A percentile compares a stretch with the other conserved stretches of the same genome.
Evolutionary conservation across 2,329 filamentous ascomycete species (phyloP).

Genomic region (Scorias spongiosa): DNA sequence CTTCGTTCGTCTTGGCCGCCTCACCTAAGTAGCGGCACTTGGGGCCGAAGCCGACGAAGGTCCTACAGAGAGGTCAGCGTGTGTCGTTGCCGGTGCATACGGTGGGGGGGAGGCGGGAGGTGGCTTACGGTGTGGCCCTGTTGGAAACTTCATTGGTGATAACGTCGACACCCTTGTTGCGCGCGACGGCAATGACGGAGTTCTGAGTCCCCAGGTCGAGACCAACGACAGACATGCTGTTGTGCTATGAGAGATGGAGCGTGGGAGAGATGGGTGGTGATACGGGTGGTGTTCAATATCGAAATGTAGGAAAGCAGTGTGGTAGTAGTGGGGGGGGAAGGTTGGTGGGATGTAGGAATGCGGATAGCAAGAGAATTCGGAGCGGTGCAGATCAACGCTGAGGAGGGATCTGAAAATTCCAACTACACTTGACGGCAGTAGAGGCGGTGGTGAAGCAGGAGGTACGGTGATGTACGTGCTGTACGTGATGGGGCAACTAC

Average conservation of each 20-base stretch:
- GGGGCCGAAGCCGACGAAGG: slow-evolving; percentile 86
- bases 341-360: too few relatives aligned
- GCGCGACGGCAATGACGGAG: slow-evolving; percentile 87
- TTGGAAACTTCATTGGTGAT: slow-evolving; percentile 99
- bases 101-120: slow-evolving; percentile 5
- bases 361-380: too few relatives aligned
- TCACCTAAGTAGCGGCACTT: slow-evolving; percentile 92
- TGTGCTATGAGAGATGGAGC: neutral
- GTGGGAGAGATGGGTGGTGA: neutral
- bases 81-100: slow-evolving; percentile 1
- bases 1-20: slow-evolving; percentile 94
- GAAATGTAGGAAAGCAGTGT: too few relatives aligned
- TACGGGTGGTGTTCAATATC: too few relatives aligned
- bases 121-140: slow-evolving; percentile 84
- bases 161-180: slow-evolving; percentile 98
- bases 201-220: slow-evolving; percentile 92
- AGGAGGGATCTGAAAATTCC: too few relatives aligned
- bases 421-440: too few relatives aligned
- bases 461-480: too few relatives aligned
- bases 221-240: slow-evolving; percentile 36
- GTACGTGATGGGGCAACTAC: too few relatives aligned
- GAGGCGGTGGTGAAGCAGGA: too few relatives aligned
- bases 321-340: too few relatives aligned
- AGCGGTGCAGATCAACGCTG: too few relatives aligned
- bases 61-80: slow-evolving; percentile 36